Percentiles rank a stretch among this genome's conserved stretches.
phyloP scores from a whole-genome alignment of 202 grass and related monocot species.

The Panicum hallii region DNA sequence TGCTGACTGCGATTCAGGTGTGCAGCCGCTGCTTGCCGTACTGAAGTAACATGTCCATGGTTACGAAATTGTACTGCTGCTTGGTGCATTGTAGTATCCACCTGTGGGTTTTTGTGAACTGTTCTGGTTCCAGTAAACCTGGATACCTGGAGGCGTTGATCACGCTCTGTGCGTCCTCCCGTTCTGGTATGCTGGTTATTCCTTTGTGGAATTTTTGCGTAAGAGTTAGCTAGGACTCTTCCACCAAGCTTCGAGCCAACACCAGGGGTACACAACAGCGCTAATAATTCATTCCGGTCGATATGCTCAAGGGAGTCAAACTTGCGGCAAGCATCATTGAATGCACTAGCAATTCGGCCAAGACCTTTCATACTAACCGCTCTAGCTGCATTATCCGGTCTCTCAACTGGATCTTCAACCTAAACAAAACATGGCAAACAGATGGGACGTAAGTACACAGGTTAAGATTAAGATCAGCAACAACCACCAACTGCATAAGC shows the following conservation, averaged over 20 bases:
- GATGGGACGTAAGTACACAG: background rate
- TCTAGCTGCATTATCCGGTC: conserved; percentile 84
- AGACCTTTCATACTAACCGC: conserved; percentile 60
- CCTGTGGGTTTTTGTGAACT: conserved; percentile 38
- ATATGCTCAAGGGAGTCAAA: conserved; percentile 46
- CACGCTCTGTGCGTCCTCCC: background rate
- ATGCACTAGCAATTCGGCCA: conserved; percentile 52
- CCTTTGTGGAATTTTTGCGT: conserved; percentile 31
- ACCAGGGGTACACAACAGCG: conserved; percentile 62
- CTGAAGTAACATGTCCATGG: conserved; percentile 7
- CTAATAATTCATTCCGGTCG: conserved; percentile 53
- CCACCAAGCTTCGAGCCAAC: conserved; percentile 57
- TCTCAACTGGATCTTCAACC: conserved; percentile 67
- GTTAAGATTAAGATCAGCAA: conserved; percentile 17
- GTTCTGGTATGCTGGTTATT: conserved; percentile 32
- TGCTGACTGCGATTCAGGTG: background rate
- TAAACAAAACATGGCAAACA: conserved; percentile 27
- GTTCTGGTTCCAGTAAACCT: conserved; percentile 36
- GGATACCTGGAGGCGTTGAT: conserved; percentile 8
- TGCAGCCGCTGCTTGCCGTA: conserved; percentile 10
- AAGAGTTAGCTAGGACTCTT: conserved; percentile 37
- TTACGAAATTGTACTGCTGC: background rate
- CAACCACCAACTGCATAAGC: background rate
- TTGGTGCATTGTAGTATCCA: background rate
- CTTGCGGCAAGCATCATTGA: conserved; percentile 49